Evolutionary conservation across 805 yeast genomes (phyloP), one percentile per base, ranked within the genome.

Genomic region (Yarrowia phangngaensis): DNA sequence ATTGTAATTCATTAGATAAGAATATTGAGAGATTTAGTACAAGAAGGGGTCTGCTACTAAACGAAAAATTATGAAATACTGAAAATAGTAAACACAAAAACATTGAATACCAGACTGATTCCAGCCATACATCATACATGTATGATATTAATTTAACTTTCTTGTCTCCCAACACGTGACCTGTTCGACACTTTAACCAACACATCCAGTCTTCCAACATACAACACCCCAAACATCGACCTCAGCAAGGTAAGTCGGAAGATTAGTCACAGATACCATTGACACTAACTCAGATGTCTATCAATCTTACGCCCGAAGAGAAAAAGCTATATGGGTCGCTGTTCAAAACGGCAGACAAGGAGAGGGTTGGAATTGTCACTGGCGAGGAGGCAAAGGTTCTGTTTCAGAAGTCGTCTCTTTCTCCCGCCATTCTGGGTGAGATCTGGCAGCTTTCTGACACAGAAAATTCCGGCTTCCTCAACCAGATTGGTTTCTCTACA

Each of bases 371-470:
- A 4, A 73, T 82, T 22, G 83, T 90, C 51, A 84, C 96, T 3
- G 98, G 98, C 26, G 89, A 83, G 28, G 79, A 81, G 29, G 85
- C 95, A 9, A 78, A 92, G 56, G 73, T 86, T 9, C 71, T 94
- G 6, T 79, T 92, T 55, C 95, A 88, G 58, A 84, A 83, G 52
- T 80, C 94, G 3, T 94, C 95, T 1, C 72, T 92, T 38, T 80
- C 92, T 5, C 82, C 94, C 3, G 71, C 80, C 13, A 68, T 76
- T 22, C 71, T 92, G 26, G 95, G 96, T 8, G 92, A 88, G 65
- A 81, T 92, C 54, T 92, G 98, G 98, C 89, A 84, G 64, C 63
- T 84, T 26, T 88, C 95, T n/a, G 99, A 92, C 66, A 75, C 77
- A n/a, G 80, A 79, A 52, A 87, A 87, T 67, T 73, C 79, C 54